Base-by-base conservation (phyloP, 768 basidiomycete species). In the Boletus rubroflammeus region DNA sequence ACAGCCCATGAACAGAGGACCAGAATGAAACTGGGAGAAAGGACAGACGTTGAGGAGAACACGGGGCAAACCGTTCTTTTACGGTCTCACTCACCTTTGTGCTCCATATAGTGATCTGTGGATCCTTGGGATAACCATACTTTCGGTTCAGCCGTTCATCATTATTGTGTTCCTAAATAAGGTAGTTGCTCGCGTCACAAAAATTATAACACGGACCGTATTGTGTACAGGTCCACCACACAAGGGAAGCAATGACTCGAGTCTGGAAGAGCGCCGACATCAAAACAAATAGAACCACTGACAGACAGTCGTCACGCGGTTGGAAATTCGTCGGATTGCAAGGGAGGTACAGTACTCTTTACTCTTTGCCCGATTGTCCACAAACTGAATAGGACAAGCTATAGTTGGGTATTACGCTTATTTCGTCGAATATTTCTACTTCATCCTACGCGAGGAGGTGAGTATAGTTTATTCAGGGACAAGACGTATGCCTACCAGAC, bases 331-430 rank as follows among this genome's bases (percentile, higher is more conserved):
- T 68, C 59, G 51, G 53, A 62, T 67, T 68, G 61, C 55, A 57
- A 48, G 48, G 42, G 32, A 68, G 41, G 66, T 70, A 70, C 71
- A 57, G 23, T 70, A 69, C 54, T 70, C 63, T 57, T 72, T 69
- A 65, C 52, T 67, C 61, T 53, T 62, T 61, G 58, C 42, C 36
- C 32, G 51, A 53, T 58, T 61, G 58, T 56, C 56, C 60, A 50
- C 51, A 39, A 55, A 60, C 46, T 25, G 53, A 61, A 59, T 57
- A 59, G 57, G 56, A 65, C 58, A 41, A 55, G 56, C 23, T 47
- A 47, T 61, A 53, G 54, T 49, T 51, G 70, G 69, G 69, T 70
- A 70, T 70, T 72, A 62, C 56, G 50, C 55, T 55, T 58, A 50
- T 59, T 61, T 63, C 65, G 48, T 58, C 46, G 47, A 61, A 55